Conservation (phyloP, 139 green algal species). For the Chlorella sp. region DNA sequence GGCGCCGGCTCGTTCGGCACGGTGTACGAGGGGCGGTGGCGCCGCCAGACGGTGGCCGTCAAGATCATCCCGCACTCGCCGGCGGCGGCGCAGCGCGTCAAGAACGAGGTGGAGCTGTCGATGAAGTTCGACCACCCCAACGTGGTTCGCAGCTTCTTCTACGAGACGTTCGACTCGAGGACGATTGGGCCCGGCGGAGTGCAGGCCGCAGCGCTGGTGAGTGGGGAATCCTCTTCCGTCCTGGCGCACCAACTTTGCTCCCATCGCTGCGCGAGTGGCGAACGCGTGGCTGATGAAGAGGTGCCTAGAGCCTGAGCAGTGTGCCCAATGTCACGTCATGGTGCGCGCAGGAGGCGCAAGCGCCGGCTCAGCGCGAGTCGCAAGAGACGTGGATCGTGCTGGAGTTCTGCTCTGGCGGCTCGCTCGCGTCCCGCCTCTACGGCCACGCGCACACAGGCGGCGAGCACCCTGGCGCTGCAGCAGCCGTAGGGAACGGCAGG, state of each 20-base stretch:
- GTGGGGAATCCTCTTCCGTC: no score
- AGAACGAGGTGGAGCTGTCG: conserved; percentile 24
- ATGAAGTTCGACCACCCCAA: conserved; percentile 24
- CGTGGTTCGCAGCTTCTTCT: conserved; percentile 19
- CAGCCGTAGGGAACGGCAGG: no score
- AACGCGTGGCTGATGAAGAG: no score
- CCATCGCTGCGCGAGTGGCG: no score
- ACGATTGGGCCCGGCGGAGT: no score
- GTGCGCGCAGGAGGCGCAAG: neutral
- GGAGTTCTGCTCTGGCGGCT: conserved; percentile 28
- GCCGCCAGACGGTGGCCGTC: conserved; percentile 27
- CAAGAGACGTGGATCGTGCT: conserved; percentile 36
- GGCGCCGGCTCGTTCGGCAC: conserved; percentile 16
- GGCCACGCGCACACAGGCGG: no score
- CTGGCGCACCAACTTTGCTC: no score
- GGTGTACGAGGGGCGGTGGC: conserved; percentile 30
- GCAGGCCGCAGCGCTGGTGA: no score
- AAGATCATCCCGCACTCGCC: conserved; percentile 33
- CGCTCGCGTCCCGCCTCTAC: conserved; percentile 11
- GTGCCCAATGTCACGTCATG: no score
- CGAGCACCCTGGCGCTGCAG: neutral
- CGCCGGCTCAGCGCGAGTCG: conserved; percentile 1
- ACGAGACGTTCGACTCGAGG: conserved; percentile 8
- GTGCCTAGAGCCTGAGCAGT: no score
- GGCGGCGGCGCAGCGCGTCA: neutral